Conservation (phyloP, 176 grass and related monocot genomes). For the Ananas comosus region DNA sequence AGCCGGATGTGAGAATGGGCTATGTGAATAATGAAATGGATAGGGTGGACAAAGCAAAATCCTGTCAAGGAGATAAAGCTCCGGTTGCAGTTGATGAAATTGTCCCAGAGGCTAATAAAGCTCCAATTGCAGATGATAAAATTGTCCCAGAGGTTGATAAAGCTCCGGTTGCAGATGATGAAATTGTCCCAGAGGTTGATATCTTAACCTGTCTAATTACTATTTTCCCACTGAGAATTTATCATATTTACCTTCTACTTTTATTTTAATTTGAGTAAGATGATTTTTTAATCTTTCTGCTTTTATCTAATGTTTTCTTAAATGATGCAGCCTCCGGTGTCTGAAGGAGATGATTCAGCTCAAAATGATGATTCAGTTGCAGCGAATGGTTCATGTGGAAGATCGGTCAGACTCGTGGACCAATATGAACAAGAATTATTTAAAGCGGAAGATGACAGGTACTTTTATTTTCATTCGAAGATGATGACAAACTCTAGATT, state of each 20-base stretch:
- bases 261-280: background rate
- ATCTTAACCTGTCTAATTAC: constrained; percentile 22
- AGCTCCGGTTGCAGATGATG: constrained; percentile 9
- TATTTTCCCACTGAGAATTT: constrained; percentile 29
- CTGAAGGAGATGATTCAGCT: constrained; percentile 25
- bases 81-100: no score
- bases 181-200: constrained; percentile 23
- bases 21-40: background rate
- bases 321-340: constrained; percentile 19
- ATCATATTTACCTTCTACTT: constrained; percentile 14
- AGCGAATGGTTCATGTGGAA: constrained; percentile 13
- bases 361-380: constrained; percentile 27
- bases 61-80: background rate
- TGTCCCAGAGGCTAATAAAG: no score
- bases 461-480: background rate
- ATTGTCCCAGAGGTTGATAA: no score
- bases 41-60: background rate
- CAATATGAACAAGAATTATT: constrained; percentile 25
- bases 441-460: constrained; percentile 33
- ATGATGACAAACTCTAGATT: background rate
- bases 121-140: no score
- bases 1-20: background rate
- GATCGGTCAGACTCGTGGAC: constrained; percentile 19
- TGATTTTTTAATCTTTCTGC: background rate
- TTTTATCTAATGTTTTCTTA: constrained; percentile 17